Base-by-base conservation (phyloP, 495 filamentous ascomycete species). In the Glonium stellatum region DNA sequence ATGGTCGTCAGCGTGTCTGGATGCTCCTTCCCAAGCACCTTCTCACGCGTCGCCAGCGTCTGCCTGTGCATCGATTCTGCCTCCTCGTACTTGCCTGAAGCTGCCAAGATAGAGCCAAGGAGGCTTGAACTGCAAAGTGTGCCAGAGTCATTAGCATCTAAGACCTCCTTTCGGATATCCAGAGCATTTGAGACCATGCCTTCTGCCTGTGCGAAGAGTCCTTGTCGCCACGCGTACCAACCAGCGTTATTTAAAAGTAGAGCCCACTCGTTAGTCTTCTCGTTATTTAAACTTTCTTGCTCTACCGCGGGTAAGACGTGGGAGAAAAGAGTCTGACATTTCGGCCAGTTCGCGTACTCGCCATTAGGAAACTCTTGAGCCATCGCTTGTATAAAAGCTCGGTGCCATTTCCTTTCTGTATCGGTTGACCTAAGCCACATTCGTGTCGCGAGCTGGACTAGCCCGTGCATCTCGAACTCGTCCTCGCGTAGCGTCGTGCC, bases 391-490 rank as follows among this genome's bases (percentile, higher is more conserved):
- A 60, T 27, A 27, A 60, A 53, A 5, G 9, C 25, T 15, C 34
- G 4, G n/a, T 23, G 19, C 57, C 49, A 54, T 50, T n/a, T n/a
- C 21, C 25, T 35, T 6, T 25, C 19, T 41, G 36, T 23, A 50
- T 39, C 50, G 19, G 25, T 19, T 34, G 57, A 54, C 49, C 22
- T 22, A 36, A 60, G 48, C 57, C 57, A 60, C 15, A 60, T 39
- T 19, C 48, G 22, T 41, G 57, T 60, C 23, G 27, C 31, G 35
- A 60, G 39, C 48, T 60, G 57, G 47, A 60, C 57, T 4, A 60
- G 48, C 34, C 31, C 21, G 35, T 53, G 57, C 57, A 60, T 60
- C 49, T 60, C 57, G 22, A 31, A 60, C 47, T 39, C 22, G 47
- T 60, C 6, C 4, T 54, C 31, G 13, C 18, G 55, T 23, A 11